Base-by-base conservation (phyloP, 169 alveolate genomes). In the Theileria sp. region DNA sequence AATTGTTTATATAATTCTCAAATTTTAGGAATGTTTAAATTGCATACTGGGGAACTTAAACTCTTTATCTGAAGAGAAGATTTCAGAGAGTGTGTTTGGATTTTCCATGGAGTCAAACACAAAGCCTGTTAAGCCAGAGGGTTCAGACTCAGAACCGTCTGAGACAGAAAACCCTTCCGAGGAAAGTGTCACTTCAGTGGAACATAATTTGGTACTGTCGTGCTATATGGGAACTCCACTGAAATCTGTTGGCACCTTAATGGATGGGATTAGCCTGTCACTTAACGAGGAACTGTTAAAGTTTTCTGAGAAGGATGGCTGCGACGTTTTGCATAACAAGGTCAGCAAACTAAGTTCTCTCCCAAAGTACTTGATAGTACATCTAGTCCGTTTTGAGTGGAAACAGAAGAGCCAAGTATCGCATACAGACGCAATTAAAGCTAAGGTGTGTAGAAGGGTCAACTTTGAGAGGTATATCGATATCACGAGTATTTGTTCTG, bases 341-440 rank as follows among this genome's bases (percentile, higher is more conserved):
- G 92, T 91, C 32, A 91, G 94, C 36, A 89, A 87, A 51, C 86
- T 97, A 25, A 92, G 86, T 65, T 87, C 96, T 44, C 94, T 96
- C 56, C 98, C 99, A 0, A 92, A 94, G 65, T 97, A 96, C 87
- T 89, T 96, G 36, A 87, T 92, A 17, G 97, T 96, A 12, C 98
- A 97, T 78, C 92, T 97, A 68, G 97, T 97, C 88, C 95, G 99
- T 65, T 97, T 97, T 86, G 98, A 92, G 90, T 97, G 99, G 97
- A 97, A 97, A 88, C 90, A 89, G 73, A 96, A 76, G 79, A 89
- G 91, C 79, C 71, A 86, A 56, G 85, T 87, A 17, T 77, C 95
- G 34, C 80, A 60, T 26, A 94, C 98, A 0, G 94, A 95, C 54
- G 98, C 98, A 1, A 96, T 95, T 21, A 97, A 96, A 54, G 98